Percentiles rank a stretch among this genome's conserved stretches.
phyloP scores from a whole-genome alignment of 1,284 basidiomycete species.

The Fomitopsis pinicola region DNA sequence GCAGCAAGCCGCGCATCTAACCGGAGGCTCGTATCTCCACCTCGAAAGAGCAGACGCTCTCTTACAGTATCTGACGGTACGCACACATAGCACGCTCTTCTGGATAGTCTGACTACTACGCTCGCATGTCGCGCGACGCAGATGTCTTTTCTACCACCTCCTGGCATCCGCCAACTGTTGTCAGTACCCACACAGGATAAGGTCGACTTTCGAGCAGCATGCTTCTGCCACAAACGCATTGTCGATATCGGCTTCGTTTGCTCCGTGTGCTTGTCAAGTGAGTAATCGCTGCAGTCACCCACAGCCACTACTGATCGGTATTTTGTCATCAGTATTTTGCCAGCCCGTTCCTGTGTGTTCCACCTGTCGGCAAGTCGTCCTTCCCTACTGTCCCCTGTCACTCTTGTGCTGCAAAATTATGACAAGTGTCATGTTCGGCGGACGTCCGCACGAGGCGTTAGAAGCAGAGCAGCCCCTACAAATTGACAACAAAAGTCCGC shows the following conservation, averaged over 20 bases:
- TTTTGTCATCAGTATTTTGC: slow-evolving; percentile 55
- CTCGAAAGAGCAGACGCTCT: slow-evolving; percentile 78
- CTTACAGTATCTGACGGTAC: slow-evolving; percentile 83
- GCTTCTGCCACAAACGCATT: slow-evolving; percentile 97
- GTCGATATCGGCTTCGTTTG: slow-evolving; percentile 98
- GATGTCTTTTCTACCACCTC: slow-evolving; percentile 91
- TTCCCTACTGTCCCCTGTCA: slow-evolving; percentile 4
- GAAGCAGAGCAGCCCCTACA: background rate
- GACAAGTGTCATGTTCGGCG: background rate
- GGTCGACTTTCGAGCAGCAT: slow-evolving; percentile 95
- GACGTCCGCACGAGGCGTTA: background rate
- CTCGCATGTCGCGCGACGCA: slow-evolving; percentile 27
- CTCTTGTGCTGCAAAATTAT: background rate
- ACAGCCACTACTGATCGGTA: background rate
- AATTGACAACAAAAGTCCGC: background rate
- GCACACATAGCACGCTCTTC: slow-evolving; percentile 18
- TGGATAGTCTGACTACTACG: background rate
- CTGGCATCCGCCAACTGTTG: slow-evolving; percentile 72
- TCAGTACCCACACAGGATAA: slow-evolving; percentile 90
- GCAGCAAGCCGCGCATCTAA: slow-evolving; percentile 95
- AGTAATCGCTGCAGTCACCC: slow-evolving; percentile 26
- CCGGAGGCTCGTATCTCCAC: slow-evolving; percentile 90
- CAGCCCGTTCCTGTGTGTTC: slow-evolving; percentile 90
- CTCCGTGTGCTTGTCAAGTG: slow-evolving; percentile 92
- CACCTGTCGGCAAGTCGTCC: slow-evolving; percentile 72